A percentile compares a stretch with the other conserved stretches of the same genome.
These are phyloP conservation scores for Globisporangium cystogenes DNA, from an alignment of 352 stramenopile genomes.

Conservation along the genomic window DNA sequence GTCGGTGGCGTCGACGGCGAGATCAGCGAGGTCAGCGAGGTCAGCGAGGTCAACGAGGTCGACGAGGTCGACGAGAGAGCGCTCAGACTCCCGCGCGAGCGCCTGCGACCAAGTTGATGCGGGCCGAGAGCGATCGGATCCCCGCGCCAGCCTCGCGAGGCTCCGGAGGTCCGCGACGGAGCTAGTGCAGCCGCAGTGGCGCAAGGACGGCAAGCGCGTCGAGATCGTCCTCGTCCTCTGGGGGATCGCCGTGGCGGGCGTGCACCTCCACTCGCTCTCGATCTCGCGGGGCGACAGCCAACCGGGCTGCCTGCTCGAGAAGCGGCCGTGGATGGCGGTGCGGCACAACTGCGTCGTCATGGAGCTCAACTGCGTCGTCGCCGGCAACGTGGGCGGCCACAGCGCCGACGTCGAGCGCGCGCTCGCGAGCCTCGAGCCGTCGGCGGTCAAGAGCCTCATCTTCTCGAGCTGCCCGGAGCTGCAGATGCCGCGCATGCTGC, in stretches of 20 bases:
- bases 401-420: not conserved
- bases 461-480: conserved; percentile 7
- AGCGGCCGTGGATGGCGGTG: conserved; percentile 2
- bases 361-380: conserved; percentile 4
- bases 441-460: conserved; percentile 3
- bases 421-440: not conserved
- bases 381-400: not conserved
- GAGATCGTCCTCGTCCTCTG: conserved; percentile 5
- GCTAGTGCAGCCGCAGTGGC: conserved; percentile 4
- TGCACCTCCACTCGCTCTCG: conserved; percentile 2
- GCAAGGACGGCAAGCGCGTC: conserved; percentile 1
- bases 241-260: not conserved
- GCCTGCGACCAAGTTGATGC: no score
- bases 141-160: not conserved
- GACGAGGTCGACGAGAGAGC: no score
- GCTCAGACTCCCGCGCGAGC: no score
- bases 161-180: not conserved
- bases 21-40: no score
- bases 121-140: no score
- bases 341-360: conserved; percentile 8
- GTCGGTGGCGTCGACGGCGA: no score
- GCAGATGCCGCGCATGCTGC: conserved; percentile 1
- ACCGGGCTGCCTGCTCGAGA: conserved; percentile 2
- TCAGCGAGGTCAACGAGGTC: no score
- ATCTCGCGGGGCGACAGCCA: not conserved